Evolutionary conservation across 805 yeast species (phyloP), one percentile per base, ranked within the genome.

Genomic region (Lipomyces sp.): DNA sequence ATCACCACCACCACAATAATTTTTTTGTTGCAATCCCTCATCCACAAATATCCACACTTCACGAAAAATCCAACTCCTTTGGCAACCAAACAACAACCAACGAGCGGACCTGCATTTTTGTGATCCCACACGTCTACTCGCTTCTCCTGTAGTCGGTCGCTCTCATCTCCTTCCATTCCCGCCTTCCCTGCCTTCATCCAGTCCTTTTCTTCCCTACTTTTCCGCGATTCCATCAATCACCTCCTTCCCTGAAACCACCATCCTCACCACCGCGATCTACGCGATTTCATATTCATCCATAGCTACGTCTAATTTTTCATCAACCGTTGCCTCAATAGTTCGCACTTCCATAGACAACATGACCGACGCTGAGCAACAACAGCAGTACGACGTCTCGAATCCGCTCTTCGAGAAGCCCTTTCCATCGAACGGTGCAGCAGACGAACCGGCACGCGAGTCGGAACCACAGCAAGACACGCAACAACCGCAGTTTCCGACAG

Each of bases 361-460:
- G 68, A 51, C 68, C 30, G 68, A 64, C 56, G 42, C 50, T 15
- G 65, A 64, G 13, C 68, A 58, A 55, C 60, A 64, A 7, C 68
- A 58, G 51, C 60, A 54, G 50, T 60, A 60, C 64, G 69, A 63
- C 48, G 24, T n/a, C 10, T 29, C 35, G 30, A 35, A 37, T 4
- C 39, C 48, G 15, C 51, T 37, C 51, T 57, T 13, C 39, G 59
- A 57, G 59, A 57, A 57, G 34, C 39, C 60, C 29, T n/a, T 51
- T 54, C 50, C 61, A 29, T 11, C 29, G 39, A 30, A 29, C 35
- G 60, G n/a, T 48, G 30, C 35, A 11, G 35, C 53, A 54, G 64
- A 24, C 24, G 24, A 60, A 42, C 59, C 42, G 57, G 53, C 58
- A 57, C 61, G 39, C 58, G 39, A 37, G 11, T 8, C 10, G 34